Evolutionary conservation across 2,329 filamentous ascomycete genomes (phyloP).

Genomic region (Fusarium robinianum): DNA sequence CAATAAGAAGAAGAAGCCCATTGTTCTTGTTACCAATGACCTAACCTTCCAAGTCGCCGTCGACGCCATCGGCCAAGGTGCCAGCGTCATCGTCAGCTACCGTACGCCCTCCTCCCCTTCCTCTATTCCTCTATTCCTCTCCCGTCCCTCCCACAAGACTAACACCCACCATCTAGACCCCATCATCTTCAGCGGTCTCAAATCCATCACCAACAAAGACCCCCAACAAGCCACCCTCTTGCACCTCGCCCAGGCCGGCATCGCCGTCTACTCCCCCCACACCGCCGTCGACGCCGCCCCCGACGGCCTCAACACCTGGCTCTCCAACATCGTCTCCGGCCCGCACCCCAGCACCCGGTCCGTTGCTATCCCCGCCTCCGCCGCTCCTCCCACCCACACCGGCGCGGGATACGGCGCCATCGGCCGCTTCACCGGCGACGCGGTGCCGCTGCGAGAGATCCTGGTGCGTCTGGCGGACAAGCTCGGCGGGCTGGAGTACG

Average conservation of each 20-base stretch:
- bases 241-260: constrained; percentile 78
- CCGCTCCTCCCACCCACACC: constrained; percentile 49
- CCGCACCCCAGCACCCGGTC: constrained; percentile 44
- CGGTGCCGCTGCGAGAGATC: constrained; percentile 49
- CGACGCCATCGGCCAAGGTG: constrained; percentile 79
- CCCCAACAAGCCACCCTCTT: constrained; percentile 86
- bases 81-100: constrained; percentile 84
- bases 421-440: constrained; percentile 47
- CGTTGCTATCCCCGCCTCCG: constrained; percentile 51
- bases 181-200: constrained; percentile 93
- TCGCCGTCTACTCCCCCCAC: constrained; percentile 95
- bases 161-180: constrained; percentile 64
- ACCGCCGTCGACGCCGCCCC: constrained; percentile 89
- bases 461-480: constrained; percentile 63
- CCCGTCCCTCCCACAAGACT: constrained; percentile 2
- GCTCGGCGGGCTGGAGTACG: constrained; percentile 65
- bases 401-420: constrained; percentile 59
- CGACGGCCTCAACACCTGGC: constrained; percentile 89
- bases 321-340: constrained; percentile 80
- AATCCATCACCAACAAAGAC: constrained; percentile 81
- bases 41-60: constrained; percentile 86
- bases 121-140: background rate
- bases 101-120: constrained; percentile 55
- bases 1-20: constrained; percentile 36
- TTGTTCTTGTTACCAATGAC: constrained; percentile 75